Base-by-base conservation (phyloP, 306 rosid species). In the Prunus armeniaca region DNA sequence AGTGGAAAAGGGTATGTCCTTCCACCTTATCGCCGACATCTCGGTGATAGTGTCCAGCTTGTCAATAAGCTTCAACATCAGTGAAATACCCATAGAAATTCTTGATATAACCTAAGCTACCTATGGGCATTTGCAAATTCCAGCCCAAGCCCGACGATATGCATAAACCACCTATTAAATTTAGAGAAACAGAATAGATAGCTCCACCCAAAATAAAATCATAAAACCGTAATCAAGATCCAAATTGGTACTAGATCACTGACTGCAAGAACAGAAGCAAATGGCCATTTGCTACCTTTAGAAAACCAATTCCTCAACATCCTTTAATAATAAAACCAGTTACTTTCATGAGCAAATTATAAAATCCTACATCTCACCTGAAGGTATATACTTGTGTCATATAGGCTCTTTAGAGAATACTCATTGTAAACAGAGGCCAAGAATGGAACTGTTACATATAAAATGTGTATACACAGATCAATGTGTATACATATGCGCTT, bases 361-460 rank as follows among this genome's bases (percentile, higher is more conserved):
- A 34, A 27, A 50, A 25, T 61, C 27, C 7, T 41, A 19, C 41
- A 45, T 46, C 65, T 85, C 68, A 96, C 99, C 99, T 96, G 99
- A 47, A 96, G 94, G 89, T 96, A 91, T 79, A 96, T 93, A 88
- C 98, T 96, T 28, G 99, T 96, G 77, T 96, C 99, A 80, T 91
- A 96, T 82, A 93, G 99, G 82, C 99, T 96, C 87, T 96, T 93
- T 91, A 93, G 81, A 81, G 99, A 98, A 85, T 91, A 96, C 86
- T 96, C 99, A 73, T 96, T 96, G 79, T 86, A 96, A 61, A 96
- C 99, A 60, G 99, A 96, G 74, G 99, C 96, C 89, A 93, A 38
- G 12, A 96, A 96, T 51, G 99, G 99, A 80, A 96, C 93, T 32
- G 98, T 93, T 58, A 93, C 96, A 97, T 96, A 88, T 56, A 89